phyloP scores from a whole-genome alignment of 164 flowering plant genomes.

The Macadamia tetraphylla region DNA sequence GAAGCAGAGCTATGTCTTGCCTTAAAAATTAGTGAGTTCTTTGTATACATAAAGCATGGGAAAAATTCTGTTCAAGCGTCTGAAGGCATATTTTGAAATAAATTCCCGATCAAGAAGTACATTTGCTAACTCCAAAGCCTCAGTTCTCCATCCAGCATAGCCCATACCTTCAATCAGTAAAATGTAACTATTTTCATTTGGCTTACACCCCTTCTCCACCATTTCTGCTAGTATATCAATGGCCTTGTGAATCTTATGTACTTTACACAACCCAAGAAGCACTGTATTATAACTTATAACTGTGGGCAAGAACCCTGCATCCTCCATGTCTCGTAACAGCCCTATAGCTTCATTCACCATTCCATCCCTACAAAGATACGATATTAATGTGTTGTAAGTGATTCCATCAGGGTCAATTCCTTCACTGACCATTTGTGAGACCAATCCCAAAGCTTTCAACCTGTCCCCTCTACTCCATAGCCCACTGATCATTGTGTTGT shows the following conservation, averaged over 20 bases:
- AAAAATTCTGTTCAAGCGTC: constrained; percentile 52
- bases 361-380: constrained; percentile 76
- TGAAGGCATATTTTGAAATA: constrained; percentile 38
- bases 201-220: constrained; percentile 57
- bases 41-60: constrained; percentile 40
- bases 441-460: constrained; percentile 39
- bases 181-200: constrained; percentile 58
- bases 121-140: constrained; percentile 68
- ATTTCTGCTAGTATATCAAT: constrained; percentile 50
- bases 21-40: constrained; percentile 24
- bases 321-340: constrained; percentile 54
- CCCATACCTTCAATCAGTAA: constrained; percentile 57
- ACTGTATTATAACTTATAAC: constrained; percentile 57
- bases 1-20: constrained; percentile 11
- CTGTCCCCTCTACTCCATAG: constrained; percentile 59
- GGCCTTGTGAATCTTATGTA: constrained; percentile 46
- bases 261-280: constrained; percentile 66
- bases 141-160: constrained; percentile 55
- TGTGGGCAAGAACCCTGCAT: constrained; percentile 31
- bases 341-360: constrained; percentile 66
- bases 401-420: constrained; percentile 63
- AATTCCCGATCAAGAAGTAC: constrained; percentile 28
- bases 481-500: constrained; percentile 69
- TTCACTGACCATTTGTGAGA: constrained; percentile 54
- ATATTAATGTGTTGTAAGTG: constrained; percentile 61